phyloP scores from a whole-genome alignment of 2,329 filamentous ascomycete species.

The Colletotrichum sp. region DNA sequence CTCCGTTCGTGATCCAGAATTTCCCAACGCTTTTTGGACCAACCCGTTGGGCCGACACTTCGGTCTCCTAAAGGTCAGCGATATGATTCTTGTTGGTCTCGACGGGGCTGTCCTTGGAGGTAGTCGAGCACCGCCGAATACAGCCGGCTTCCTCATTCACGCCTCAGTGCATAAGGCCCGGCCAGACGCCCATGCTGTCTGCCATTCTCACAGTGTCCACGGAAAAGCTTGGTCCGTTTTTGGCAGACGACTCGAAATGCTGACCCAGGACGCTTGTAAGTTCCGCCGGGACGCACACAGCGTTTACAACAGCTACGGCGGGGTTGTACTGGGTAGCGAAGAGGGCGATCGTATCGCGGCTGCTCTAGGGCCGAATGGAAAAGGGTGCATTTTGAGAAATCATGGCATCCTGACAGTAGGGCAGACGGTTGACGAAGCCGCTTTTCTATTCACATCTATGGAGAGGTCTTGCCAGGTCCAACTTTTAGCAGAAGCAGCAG shows the following conservation, averaged over 20 bases:
- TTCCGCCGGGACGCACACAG: slow-evolving; percentile 67
- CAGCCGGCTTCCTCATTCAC: slow-evolving; percentile 74
- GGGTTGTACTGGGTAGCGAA: slow-evolving; percentile 60
- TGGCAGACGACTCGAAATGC: slow-evolving; percentile 67
- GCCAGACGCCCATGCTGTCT: slow-evolving; percentile 69
- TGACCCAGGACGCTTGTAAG: slow-evolving; percentile 68
- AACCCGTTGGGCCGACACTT: slow-evolving; percentile 72
- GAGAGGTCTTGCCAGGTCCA: slow-evolving; percentile 73
- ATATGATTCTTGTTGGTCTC: slow-evolving; percentile 71
- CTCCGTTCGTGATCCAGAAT: slow-evolving; percentile 67
- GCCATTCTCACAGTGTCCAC: slow-evolving; percentile 68
- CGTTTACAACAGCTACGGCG: slow-evolving; percentile 63
- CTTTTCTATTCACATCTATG: slow-evolving; percentile 70
- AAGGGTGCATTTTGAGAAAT: slow-evolving; percentile 70
- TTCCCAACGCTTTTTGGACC: slow-evolving; percentile 68
- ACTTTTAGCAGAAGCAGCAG: slow-evolving; percentile 61
- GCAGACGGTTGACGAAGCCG: slow-evolving; percentile 74
- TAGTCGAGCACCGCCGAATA: slow-evolving; percentile 66
- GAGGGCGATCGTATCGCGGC: slow-evolving; percentile 69
- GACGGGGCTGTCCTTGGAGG: slow-evolving; percentile 67
- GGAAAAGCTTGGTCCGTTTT: slow-evolving; percentile 73
- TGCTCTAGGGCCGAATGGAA: slow-evolving; percentile 62
- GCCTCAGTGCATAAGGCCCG: slow-evolving; percentile 69
- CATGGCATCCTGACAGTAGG: slow-evolving; percentile 76
- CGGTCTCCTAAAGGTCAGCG: slow-evolving; percentile 66